phyloP scores from a whole-genome alignment of 1,139 yeast genomes.

The Blastobotrys illinoisensis region DNA sequence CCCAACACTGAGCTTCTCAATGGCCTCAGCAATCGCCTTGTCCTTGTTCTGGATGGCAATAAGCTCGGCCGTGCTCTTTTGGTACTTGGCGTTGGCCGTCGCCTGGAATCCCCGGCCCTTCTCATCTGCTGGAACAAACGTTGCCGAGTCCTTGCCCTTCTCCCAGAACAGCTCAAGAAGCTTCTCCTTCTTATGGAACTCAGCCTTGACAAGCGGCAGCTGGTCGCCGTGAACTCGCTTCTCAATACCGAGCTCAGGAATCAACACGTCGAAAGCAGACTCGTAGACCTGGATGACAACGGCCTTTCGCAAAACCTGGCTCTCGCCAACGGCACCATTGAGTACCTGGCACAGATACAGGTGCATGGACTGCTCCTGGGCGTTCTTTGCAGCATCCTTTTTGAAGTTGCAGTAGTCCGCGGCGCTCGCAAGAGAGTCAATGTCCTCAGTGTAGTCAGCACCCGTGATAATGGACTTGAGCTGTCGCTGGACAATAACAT shows the following conservation, averaged over 20 bases:
- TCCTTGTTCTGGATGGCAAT: conserved; percentile 14
- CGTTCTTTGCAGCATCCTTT: conserved; percentile 87
- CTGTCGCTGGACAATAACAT: conserved; percentile 88
- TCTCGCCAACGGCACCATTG: conserved; percentile 65
- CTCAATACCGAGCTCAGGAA: conserved; percentile 95
- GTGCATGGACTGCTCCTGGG: conserved; percentile 94
- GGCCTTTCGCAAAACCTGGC: conserved; percentile 80
- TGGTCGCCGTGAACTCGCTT: conserved; percentile 98
- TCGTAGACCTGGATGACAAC: conserved; percentile 90
- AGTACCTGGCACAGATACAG: conserved; percentile 78
- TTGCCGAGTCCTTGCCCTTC: conserved; percentile 83
- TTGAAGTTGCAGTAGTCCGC: conserved; percentile 94
- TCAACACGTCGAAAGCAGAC: conserved; percentile 88
- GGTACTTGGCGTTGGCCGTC: conserved; percentile 8
- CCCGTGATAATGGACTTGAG: conserved; percentile 57
- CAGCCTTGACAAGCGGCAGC: conserved; percentile 86
- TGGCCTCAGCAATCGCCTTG: conserved; percentile 12
- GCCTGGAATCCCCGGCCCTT: conserved; percentile 24
- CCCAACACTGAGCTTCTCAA: conserved; percentile 14
- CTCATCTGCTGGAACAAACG: conserved; percentile 85
- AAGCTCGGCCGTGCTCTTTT: background rate
- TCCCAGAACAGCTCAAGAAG: conserved; percentile 88
- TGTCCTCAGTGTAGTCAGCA: conserved; percentile 45
- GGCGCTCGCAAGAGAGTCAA: conserved; percentile 69
- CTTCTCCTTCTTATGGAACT: conserved; percentile 66